Evolutionary conservation across 768 basidiomycete species (phyloP).

Genomic region (Trametes coccinea): DNA sequence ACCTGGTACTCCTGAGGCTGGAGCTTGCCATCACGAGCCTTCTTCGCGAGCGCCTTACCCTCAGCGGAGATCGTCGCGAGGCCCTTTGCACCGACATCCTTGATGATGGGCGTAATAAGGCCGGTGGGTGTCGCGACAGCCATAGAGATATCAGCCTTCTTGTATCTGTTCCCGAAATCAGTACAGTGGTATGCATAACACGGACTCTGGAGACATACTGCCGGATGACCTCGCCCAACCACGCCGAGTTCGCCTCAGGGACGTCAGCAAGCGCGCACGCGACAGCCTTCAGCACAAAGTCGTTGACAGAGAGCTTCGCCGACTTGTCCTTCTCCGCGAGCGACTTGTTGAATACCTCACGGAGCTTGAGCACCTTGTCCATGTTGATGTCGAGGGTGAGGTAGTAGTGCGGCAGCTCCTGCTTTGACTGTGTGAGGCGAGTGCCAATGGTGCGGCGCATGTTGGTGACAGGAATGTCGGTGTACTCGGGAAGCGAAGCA

Average conservation of each 20-base stretch:
- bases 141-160: constrained; percentile 95
- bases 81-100: constrained; percentile 90
- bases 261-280: constrained; percentile 91
- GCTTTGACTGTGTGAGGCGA: constrained; percentile 90
- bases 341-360: constrained; percentile 94
- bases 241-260: constrained; percentile 96
- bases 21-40: constrained; percentile 96
- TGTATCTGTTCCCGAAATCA: constrained; percentile 59
- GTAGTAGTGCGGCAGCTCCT: constrained; percentile 96
- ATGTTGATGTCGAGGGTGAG: constrained; percentile 93
- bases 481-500: constrained; percentile 69
- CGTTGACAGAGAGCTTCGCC: constrained; percentile 95
- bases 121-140: constrained; percentile 96
- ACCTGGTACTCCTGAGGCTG: constrained; percentile 96
- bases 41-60: constrained; percentile 89
- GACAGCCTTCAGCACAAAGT: constrained; percentile 96
- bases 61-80: constrained; percentile 91
- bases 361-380: constrained; percentile 92
- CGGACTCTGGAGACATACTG: constrained; percentile 57
- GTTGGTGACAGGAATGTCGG: constrained; percentile 86
- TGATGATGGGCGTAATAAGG: constrained; percentile 96
- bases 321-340: constrained; percentile 84
- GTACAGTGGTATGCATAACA: background rate
- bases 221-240: constrained; percentile 94
- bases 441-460: constrained; percentile 94